These are phyloP conservation scores for Ramicandelaber brevisporus DNA, from an alignment of 192 early-diverging fungal genomes.

Conservation along the genomic window DNA sequence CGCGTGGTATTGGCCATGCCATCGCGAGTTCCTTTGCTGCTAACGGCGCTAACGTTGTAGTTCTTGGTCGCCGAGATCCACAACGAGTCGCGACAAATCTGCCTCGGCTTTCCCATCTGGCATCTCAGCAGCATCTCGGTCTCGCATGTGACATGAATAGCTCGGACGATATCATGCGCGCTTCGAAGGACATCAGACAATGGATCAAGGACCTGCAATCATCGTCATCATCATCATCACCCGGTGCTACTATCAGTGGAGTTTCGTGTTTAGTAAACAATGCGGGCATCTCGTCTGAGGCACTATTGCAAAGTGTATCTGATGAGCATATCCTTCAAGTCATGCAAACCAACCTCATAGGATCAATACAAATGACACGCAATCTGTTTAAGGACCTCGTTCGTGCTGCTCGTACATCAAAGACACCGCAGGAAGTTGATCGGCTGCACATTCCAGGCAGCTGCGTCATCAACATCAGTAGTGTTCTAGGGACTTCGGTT, in stretches of 20 bases:
- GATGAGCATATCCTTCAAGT: conserved; percentile 19
- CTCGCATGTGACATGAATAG: conserved; percentile 1
- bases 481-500: conserved; percentile 37
- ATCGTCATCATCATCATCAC: too few relatives aligned
- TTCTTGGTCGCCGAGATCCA: conserved; percentile 24
- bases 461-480: conserved; percentile 65
- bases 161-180: conserved; percentile 7
- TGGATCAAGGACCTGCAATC: too few relatives aligned
- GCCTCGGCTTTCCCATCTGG: neutral
- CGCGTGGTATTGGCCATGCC: conserved; percentile 50
- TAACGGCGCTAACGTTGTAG: conserved; percentile 22
- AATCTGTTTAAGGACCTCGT: conserved; percentile 21
- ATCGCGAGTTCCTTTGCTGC: conserved; percentile 29
- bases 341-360: conserved; percentile 40
- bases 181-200: neutral
- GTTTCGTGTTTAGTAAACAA: conserved; percentile 10
- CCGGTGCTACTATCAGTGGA: neutral
- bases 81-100: conserved; percentile 7
- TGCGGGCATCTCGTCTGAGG: conserved; percentile 24
- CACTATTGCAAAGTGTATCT: conserved; percentile 18
- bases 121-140: neutral
- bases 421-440: conserved; percentile 9
- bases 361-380: conserved; percentile 33
- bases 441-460: conserved; percentile 6
- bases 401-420: neutral